These are phyloP conservation scores for Sugiyamaella paludigena DNA, from an alignment of 1,139 yeast species.

Conservation along the genomic window DNA sequence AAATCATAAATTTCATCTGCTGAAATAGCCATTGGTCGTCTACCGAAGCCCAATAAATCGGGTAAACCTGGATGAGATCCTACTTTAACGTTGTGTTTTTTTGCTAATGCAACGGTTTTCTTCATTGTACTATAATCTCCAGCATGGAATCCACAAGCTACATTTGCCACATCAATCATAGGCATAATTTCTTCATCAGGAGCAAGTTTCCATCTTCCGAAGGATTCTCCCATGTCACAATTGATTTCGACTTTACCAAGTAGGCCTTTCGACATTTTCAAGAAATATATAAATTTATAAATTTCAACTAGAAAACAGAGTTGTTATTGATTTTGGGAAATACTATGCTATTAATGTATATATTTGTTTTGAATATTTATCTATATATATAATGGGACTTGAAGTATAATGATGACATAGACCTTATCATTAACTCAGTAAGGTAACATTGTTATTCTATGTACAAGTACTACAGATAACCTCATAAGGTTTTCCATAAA, in stretches of 20 bases:
- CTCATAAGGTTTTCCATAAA: too few species aligned
- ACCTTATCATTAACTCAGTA: too few species aligned
- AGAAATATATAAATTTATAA: neutral
- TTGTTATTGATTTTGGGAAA: too few species aligned
- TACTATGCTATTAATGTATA: too few species aligned
- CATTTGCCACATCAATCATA: constrained; percentile 7
- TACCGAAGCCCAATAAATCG: constrained; percentile 5
- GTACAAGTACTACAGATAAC: too few species aligned
- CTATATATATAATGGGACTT: too few species aligned
- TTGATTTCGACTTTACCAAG: constrained; percentile 5
- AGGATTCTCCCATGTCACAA: constrained; percentile 11
- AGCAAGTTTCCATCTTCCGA: constrained; percentile 9
- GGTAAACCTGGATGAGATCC: constrained; percentile 10
- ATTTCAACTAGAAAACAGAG: too few species aligned
- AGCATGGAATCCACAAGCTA: constrained; percentile 8
- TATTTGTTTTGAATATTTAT: too few species aligned
- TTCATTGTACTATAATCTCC: constrained; percentile 8
- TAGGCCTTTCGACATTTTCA: constrained; percentile 1
- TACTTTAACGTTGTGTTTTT: constrained; percentile 5
- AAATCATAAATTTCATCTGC: constrained; percentile 7
- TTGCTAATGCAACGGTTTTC: constrained; percentile 2
- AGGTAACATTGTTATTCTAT: too few species aligned
- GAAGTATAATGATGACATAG: too few species aligned
- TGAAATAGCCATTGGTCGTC: constrained; percentile 7
- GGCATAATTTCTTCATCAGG: constrained; percentile 10